Evolutionary conservation across 768 basidiomycete species (phyloP).

Genomic region (Rossbeevera mucosa): DNA sequence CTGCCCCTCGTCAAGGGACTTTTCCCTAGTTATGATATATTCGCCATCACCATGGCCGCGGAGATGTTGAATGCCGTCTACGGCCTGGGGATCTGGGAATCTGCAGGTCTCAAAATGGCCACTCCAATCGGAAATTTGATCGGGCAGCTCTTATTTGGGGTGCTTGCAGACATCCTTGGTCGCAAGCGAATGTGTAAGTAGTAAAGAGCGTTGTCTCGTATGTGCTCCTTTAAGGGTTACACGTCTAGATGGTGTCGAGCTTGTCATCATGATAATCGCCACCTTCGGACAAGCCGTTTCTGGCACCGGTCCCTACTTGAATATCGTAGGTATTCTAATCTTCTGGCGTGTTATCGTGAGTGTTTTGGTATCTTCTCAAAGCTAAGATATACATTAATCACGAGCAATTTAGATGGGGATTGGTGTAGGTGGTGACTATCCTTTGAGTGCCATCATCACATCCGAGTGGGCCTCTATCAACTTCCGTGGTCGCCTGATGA

Average conservation of each 20-base stretch:
- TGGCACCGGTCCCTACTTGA: conserved; percentile 55
- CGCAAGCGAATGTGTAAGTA: conserved; percentile 72
- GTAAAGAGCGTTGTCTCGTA: neutral
- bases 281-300: conserved; percentile 78
- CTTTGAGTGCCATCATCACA: conserved; percentile 74
- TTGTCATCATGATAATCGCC: conserved; percentile 72
- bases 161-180: conserved; percentile 68
- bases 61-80: conserved; percentile 82
- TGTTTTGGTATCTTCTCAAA: neutral
- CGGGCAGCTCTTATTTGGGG: conserved; percentile 72
- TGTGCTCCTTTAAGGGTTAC: neutral
- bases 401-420: conserved; percentile 57
- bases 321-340: conserved; percentile 66
- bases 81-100: conserved; percentile 41
- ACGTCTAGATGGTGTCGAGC: conserved; percentile 39
- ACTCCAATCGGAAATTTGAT: conserved; percentile 69
- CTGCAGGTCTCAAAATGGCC: conserved; percentile 70
- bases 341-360: conserved; percentile 72
- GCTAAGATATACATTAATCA: conserved; percentile 7
- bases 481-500: conserved; percentile 80
- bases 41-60: conserved; percentile 80
- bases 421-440: conserved; percentile 86
- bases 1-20: neutral
- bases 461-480: conserved; percentile 80
- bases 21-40: conserved; percentile 58